phyloP scores from a whole-genome alignment of 805 yeast genomes.

The Candida mattraensis region DNA sequence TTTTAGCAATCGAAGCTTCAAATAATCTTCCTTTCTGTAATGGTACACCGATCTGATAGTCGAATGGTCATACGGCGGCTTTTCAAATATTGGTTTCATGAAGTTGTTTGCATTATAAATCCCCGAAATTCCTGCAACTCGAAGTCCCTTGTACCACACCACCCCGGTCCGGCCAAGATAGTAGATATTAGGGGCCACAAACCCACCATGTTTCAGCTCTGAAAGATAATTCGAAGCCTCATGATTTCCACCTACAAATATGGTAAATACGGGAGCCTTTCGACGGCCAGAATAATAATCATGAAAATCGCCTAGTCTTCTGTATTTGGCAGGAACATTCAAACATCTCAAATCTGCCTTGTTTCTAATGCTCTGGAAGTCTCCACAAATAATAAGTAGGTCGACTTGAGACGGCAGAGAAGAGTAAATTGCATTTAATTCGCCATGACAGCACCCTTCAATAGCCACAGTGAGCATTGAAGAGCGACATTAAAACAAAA shows the following conservation, averaged over 20 bases:
- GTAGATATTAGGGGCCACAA: slow-evolving; percentile 87
- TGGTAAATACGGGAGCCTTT: slow-evolving; percentile 71
- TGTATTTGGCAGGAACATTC: slow-evolving; percentile 79
- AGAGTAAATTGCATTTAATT: slow-evolving; percentile 57
- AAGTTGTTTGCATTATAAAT: slow-evolving; percentile 62
- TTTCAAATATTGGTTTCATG: slow-evolving; percentile 40
- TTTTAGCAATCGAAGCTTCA: slow-evolving; percentile 50
- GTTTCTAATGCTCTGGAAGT: slow-evolving; percentile 79
- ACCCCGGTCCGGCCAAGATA: slow-evolving; percentile 79
- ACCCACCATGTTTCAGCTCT: slow-evolving; percentile 83
- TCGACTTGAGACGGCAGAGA: slow-evolving; percentile 40
- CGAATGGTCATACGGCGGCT: slow-evolving; percentile 47
- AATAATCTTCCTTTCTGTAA: slow-evolving; percentile 60
- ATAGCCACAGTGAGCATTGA: slow-evolving; percentile 53
- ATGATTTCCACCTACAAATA: slow-evolving; percentile 94
- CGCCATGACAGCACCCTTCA: slow-evolving; percentile 92
- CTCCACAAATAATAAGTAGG: slow-evolving; percentile 81
- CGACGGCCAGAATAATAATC: slow-evolving; percentile 61
- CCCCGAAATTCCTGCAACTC: slow-evolving; percentile 84
- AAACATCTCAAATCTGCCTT: slow-evolving; percentile 63
- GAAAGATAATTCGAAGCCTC: slow-evolving; percentile 79
- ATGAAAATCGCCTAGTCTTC: slow-evolving; percentile 74
- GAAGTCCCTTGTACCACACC: slow-evolving; percentile 70
- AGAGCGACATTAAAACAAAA: background rate
- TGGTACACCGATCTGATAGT: slow-evolving; percentile 68